These are phyloP conservation scores for Zelonia costaricensis DNA, from an alignment of 208 protist species.

Conservation along the genomic window DNA sequence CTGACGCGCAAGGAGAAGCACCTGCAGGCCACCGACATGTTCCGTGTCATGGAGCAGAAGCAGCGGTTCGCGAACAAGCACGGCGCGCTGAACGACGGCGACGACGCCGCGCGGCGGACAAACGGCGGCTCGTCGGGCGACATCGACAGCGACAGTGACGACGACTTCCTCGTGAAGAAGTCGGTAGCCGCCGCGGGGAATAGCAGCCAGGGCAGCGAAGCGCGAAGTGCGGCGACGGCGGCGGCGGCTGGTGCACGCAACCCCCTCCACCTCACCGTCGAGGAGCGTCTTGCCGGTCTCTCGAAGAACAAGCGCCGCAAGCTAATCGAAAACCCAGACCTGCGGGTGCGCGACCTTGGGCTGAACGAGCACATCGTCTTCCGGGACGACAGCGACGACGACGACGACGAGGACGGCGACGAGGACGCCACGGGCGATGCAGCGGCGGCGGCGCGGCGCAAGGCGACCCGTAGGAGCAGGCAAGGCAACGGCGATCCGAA, in stretches of 20 bases:
- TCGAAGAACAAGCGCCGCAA: slow-evolving; percentile 85
- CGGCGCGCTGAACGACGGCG: slow-evolving; percentile 18
- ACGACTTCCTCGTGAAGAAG: slow-evolving; percentile 55
- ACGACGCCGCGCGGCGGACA: slow-evolving; percentile 2
- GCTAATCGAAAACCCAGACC: slow-evolving; percentile 77
- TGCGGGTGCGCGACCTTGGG: slow-evolving; percentile 79
- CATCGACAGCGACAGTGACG: slow-evolving; percentile 38
- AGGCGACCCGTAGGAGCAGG: background rate
- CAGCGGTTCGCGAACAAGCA: slow-evolving; percentile 61
- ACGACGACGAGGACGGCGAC: slow-evolving; percentile 35
- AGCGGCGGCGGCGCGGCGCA: background rate
- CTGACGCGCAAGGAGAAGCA: slow-evolving; percentile 84
- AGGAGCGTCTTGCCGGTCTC: slow-evolving; percentile 86
- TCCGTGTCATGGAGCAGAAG: slow-evolving; percentile 81
- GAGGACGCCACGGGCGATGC: slow-evolving; percentile 6
- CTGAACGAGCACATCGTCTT: slow-evolving; percentile 74
- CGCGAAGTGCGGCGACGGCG: background rate
- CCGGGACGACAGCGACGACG: slow-evolving; percentile 62
- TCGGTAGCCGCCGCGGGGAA: background rate
- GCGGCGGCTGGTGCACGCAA: background rate
- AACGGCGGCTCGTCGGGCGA: slow-evolving; percentile 14
- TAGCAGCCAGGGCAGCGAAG: background rate
- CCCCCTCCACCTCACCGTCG: slow-evolving; percentile 49
- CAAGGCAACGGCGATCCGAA: background rate
- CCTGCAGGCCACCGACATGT: slow-evolving; percentile 86